Percentiles rank a stretch among this genome's conserved stretches.
Conservation (phyloP, 306 rosid species). For the Arachis stenosperma region DNA sequence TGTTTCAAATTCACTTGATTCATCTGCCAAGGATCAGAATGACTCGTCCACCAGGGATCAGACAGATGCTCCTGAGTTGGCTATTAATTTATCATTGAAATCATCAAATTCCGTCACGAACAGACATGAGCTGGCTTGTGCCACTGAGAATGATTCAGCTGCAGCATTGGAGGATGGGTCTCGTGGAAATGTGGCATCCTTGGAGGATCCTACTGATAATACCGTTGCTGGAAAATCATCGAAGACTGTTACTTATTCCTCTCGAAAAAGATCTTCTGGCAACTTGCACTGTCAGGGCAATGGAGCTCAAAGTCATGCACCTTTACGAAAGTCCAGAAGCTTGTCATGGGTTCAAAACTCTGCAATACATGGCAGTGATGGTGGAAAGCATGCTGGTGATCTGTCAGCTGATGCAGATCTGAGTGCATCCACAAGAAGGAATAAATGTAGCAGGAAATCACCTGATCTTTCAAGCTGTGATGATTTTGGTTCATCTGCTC, state of each 20-base stretch:
- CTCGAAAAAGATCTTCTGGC: slow-evolving; percentile 66
- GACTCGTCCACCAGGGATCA: slow-evolving; percentile 24
- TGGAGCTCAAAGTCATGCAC: slow-evolving; percentile 46
- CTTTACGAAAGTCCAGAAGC: slow-evolving; percentile 67
- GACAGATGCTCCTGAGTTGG: slow-evolving; percentile 49
- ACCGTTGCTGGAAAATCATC: slow-evolving; percentile 47
- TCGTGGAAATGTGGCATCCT: slow-evolving; percentile 46
- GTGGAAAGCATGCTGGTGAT: slow-evolving; percentile 43
- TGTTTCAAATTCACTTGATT: slow-evolving; percentile 51
- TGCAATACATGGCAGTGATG: slow-evolving; percentile 45
- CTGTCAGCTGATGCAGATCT: slow-evolving; percentile 47
- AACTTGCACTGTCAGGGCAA: slow-evolving; percentile 48
- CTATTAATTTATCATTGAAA: slow-evolving; percentile 45
- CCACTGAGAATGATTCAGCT: slow-evolving; percentile 55
- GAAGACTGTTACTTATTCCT: slow-evolving; percentile 52
- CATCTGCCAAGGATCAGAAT: slow-evolving; percentile 47
- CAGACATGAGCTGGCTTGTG: slow-evolving; percentile 51
- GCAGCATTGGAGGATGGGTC: slow-evolving; percentile 49
- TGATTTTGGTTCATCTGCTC: slow-evolving; percentile 61
- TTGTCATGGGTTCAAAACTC: slow-evolving; percentile 59
- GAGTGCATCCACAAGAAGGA: slow-evolving; percentile 54
- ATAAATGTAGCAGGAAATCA: slow-evolving; percentile 58
- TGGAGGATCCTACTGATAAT: slow-evolving; percentile 54
- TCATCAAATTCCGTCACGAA: slow-evolving; percentile 47
- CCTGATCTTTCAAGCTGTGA: slow-evolving; percentile 64